Percentiles rank a stretch among this genome's conserved stretches.
phyloP scores from a whole-genome alignment of 1,284 basidiomycete species.

The Fomitopsis betulina region DNA sequence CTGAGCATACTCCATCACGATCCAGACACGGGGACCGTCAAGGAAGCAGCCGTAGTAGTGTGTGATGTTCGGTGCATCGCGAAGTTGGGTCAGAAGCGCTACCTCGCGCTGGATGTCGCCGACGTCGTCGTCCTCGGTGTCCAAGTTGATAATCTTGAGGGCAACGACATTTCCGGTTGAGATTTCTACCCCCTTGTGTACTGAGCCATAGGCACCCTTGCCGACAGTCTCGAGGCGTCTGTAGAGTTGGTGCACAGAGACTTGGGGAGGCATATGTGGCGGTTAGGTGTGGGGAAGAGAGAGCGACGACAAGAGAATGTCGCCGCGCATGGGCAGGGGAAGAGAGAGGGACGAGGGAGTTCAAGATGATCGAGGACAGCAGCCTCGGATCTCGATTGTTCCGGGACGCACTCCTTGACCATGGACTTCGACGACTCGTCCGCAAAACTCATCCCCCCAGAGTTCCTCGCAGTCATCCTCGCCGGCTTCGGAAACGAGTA shows the following conservation, averaged over 20 bases:
- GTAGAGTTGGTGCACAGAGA: conserved; percentile 40
- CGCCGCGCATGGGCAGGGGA: not conserved
- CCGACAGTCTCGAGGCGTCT: conserved; percentile 64
- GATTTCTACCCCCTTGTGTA: conserved; percentile 90
- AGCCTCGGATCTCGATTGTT: not conserved
- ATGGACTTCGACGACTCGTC: conserved; percentile 65
- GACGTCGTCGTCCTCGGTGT: conserved; percentile 96
- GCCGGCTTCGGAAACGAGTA: conserved; percentile 88
- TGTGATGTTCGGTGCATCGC: conserved; percentile 88
- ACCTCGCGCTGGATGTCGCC: conserved; percentile 97
- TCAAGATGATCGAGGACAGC: not conserved
- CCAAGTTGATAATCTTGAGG: conserved; percentile 98
- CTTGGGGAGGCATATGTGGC: conserved; percentile 12
- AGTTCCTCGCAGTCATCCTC: conserved; percentile 82
- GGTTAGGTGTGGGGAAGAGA: not conserved
- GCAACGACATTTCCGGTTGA: conserved; percentile 86
- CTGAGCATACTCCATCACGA: conserved; percentile 97
- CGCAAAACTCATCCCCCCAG: conserved; percentile 47
- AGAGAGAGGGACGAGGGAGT: not conserved
- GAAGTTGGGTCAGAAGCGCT: conserved; percentile 84
- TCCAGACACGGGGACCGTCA: conserved; percentile 95
- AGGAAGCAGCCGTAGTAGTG: conserved; percentile 96
- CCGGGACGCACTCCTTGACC: conserved; percentile 11
- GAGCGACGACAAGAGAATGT: not conserved
- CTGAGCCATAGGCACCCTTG: conserved; percentile 94